These are phyloP conservation scores for Trypanosoma boissoni DNA, from an alignment of 208 protist genomes.

Conservation along the genomic window DNA sequence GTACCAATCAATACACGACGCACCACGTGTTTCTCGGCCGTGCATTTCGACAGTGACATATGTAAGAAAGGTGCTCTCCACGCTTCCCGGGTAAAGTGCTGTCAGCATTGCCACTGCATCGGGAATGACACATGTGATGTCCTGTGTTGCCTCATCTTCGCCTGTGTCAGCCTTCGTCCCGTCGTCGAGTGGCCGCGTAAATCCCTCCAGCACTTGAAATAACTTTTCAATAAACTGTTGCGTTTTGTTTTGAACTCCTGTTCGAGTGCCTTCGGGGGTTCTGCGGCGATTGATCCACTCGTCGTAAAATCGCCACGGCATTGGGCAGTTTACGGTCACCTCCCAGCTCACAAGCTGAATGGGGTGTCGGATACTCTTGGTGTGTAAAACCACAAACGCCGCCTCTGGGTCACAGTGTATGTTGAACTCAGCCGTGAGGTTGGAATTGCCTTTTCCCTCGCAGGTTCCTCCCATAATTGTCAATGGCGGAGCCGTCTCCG, in stretches of 20 bases:
- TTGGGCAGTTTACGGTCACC: slow-evolving; percentile 71
- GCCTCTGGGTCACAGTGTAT: slow-evolving; percentile 85
- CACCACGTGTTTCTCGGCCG: slow-evolving; percentile 63
- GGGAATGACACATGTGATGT: slow-evolving; percentile 79
- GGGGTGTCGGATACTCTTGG: slow-evolving; percentile 37
- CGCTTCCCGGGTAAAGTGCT: slow-evolving; percentile 47
- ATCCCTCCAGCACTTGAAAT: slow-evolving; percentile 67
- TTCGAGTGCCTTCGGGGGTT: neutral
- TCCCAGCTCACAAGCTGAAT: slow-evolving; percentile 74
- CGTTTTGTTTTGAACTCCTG: slow-evolving; percentile 36
- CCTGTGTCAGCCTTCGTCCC: slow-evolving; percentile 69
- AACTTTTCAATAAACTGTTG: slow-evolving; percentile 74
- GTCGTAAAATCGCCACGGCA: slow-evolving; percentile 78
- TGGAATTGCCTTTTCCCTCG: slow-evolving; percentile 81
- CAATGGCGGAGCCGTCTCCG: slow-evolving; percentile 60
- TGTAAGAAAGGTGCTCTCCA: slow-evolving; percentile 62
- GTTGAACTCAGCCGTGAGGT: slow-evolving; percentile 83
- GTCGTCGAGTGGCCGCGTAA: slow-evolving; percentile 60
- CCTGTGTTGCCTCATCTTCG: slow-evolving; percentile 70
- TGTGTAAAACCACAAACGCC: slow-evolving; percentile 72
- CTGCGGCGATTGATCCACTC: slow-evolving; percentile 41
- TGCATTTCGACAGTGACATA: slow-evolving; percentile 72
- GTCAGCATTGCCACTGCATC: slow-evolving; percentile 73
- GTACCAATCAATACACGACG: slow-evolving; percentile 80
- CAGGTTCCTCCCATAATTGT: slow-evolving; percentile 70